Conservation (phyloP, 2,329 filamentous ascomycete species). For the Microsporum audouinii region DNA sequence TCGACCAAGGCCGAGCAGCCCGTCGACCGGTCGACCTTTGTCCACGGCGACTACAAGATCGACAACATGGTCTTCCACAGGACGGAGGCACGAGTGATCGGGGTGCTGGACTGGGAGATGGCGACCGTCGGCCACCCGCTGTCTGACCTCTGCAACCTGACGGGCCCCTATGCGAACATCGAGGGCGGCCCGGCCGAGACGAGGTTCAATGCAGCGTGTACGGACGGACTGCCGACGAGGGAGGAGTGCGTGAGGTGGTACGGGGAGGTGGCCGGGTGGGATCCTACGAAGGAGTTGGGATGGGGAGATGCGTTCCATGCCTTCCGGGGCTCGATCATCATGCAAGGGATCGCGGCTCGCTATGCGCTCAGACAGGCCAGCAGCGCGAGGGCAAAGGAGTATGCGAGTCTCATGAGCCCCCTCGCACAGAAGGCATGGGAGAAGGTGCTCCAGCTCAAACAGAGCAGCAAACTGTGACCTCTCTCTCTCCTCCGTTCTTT, state of each 20-base stretch:
- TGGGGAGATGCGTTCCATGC: slow-evolving; percentile 56
- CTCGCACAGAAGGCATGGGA: slow-evolving; percentile 72
- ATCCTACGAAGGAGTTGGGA: slow-evolving; percentile 47
- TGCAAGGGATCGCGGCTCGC: slow-evolving; percentile 87
- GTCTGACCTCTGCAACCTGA: slow-evolving; percentile 76
- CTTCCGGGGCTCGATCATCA: slow-evolving; percentile 50
- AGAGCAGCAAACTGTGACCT: slow-evolving; percentile 11
- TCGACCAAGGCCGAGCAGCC: slow-evolving; percentile 58
- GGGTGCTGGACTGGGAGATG: slow-evolving; percentile 98
- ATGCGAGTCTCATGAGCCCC: slow-evolving; percentile 57
- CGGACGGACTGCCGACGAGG: slow-evolving; percentile 54
- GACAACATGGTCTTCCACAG: slow-evolving; percentile 84
- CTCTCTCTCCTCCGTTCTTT: not conserved
- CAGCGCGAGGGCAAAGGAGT: slow-evolving; percentile 64
- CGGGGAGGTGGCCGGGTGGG: slow-evolving; percentile 56
- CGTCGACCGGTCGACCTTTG: slow-evolving; percentile 61
- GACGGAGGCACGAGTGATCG: slow-evolving; percentile 76
- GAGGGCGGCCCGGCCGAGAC: slow-evolving; percentile 28
- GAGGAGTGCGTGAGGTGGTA: slow-evolving; percentile 57
- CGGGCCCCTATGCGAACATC: slow-evolving; percentile 30
- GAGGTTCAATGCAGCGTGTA: slow-evolving; percentile 49
- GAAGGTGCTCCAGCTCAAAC: slow-evolving; percentile 46
- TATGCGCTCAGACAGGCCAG: slow-evolving; percentile 79
- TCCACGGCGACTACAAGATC: slow-evolving; percentile 96
- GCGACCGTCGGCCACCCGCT: slow-evolving; percentile 93